Evolutionary conservation across 2,329 filamentous ascomycete species (phyloP).

Genomic region (Beauveria brongniartii): DNA sequence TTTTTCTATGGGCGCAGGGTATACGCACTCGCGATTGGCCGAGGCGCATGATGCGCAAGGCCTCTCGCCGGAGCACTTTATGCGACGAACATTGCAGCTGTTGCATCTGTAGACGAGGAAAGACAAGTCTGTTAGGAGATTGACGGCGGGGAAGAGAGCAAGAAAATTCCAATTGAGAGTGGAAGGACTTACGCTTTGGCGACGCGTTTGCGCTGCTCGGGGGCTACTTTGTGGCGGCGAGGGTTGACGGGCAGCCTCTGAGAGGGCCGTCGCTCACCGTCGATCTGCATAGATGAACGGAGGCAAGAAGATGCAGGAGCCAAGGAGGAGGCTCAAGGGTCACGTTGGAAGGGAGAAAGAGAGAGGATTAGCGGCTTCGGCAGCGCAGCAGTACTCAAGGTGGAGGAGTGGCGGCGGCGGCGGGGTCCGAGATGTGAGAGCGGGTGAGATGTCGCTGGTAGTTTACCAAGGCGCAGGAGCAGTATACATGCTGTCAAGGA

Average conservation of each 20-base stretch:
- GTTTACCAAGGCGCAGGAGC: constrained; percentile 1
- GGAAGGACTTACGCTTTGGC: constrained; percentile 37
- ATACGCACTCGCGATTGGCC: constrained; percentile 37
- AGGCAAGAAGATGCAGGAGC: background rate
- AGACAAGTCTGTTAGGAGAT: background rate
- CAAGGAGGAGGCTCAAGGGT: background rate
- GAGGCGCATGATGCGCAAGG: constrained; percentile 39
- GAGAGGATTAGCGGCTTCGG: background rate
- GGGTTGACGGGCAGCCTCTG: constrained; percentile 42
- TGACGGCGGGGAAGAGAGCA: background rate
- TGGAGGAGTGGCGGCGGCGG: background rate
- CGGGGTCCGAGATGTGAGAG: background rate
- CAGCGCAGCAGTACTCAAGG: background rate
- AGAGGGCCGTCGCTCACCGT: constrained; percentile 19
- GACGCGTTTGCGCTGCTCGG: constrained; percentile 40
- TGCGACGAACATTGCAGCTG: constrained; percentile 42
- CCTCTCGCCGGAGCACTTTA: constrained; percentile 43
- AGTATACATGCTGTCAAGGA: constrained; percentile 11
- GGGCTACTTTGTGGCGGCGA: constrained; percentile 38
- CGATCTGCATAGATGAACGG: constrained; percentile 19
- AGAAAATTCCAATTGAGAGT: background rate
- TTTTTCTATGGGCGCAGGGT: constrained; percentile 37
- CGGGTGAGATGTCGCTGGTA: background rate
- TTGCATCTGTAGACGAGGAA: constrained; percentile 36
- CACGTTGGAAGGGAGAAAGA: background rate